Base-by-base conservation (phyloP, 208 protist genomes). In the Leishmania arabica region DNA sequence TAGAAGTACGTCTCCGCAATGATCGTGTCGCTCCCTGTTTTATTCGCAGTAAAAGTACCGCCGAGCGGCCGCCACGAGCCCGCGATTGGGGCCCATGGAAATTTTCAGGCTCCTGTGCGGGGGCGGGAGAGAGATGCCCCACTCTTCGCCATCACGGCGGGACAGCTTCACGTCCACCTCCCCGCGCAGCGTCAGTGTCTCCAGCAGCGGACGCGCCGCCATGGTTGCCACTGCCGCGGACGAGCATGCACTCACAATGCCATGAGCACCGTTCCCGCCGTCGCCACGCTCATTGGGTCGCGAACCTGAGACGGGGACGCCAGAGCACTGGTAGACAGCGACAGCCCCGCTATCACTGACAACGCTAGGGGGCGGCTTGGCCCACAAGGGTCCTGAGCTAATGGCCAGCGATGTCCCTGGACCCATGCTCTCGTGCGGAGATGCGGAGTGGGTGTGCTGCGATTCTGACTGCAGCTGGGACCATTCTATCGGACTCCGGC, bases 151-250 rank as follows among this genome's bases (percentile, higher is more conserved):
- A 27, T 85, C 81, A 19, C 42, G 60, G 11, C 81, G 81, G 3
- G 77, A 37, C 34, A 85, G 84, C 68, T 69, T 80, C 53, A 84
- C 84, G 34, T 68, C 15, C 6, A 88, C 51, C 51, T 80, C 65
- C 2, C 80, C 75, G 27, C 80, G 75, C 56, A 84, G n/a, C 51
- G 73, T 84, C 34, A 84, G 77, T 72, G 42, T 84, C 66, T 84
- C 79, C 56, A 88, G 64, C 69, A 88, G 49, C 3, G 76, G 75
- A 17, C 77, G 66, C n/a, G 53, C 4, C 45, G 17, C 19, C 34
- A 2, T 66, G 0, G 31, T 42, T 9, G 53, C 45, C 1, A 2
- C 62, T 5, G 80, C 15, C 24, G 75, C 24, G 27, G 49, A 47
- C 2, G 40, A 51, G 49, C 49, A 6, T 0, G n/a, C 24, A 19